phyloP scores from a whole-genome alignment of 2,329 filamentous ascomycete species.

The Talaromyces marneffei region DNA sequence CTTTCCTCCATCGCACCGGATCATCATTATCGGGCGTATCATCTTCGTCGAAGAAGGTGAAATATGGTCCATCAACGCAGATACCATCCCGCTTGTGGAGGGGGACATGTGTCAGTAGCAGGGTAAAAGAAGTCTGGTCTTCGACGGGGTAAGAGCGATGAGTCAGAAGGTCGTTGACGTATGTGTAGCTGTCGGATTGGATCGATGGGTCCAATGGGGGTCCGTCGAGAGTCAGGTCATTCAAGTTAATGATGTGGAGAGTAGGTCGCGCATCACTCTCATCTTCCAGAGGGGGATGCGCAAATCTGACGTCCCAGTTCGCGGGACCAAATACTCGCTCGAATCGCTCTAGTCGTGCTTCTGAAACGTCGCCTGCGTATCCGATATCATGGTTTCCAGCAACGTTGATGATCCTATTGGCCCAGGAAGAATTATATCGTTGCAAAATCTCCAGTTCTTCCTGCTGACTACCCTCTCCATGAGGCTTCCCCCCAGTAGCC shows the following conservation, averaged over 20 bases:
- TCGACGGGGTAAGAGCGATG: conserved; percentile 56
- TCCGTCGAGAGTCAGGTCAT: conserved; percentile 88
- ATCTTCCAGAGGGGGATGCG: conserved; percentile 41
- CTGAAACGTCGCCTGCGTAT: conserved; percentile 84
- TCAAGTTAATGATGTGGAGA: conserved; percentile 77
- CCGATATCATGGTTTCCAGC: conserved; percentile 95
- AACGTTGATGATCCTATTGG: conserved; percentile 75
- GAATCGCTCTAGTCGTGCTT: conserved; percentile 70
- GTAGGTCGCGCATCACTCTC: conserved; percentile 44
- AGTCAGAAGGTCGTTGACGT: conserved; percentile 55
- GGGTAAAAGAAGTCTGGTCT: conserved; percentile 63
- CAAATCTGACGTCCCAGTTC: conserved; percentile 83
- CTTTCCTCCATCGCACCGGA: conserved; percentile 31
- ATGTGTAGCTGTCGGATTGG: conserved; percentile 70
- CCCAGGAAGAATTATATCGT: conserved; percentile 55
- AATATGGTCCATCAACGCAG: conserved; percentile 79
- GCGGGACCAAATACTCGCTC: conserved; percentile 77
- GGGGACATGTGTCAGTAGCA: conserved; percentile 88
- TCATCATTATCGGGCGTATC: conserved; percentile 52
- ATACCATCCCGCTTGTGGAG: conserved; percentile 75
- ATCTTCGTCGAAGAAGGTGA: conserved; percentile 67
- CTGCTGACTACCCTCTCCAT: conserved; percentile 23
- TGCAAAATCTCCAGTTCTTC: conserved; percentile 35
- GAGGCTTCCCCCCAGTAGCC: conserved; percentile 21
- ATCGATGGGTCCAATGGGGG: conserved; percentile 63